phyloP scores from a whole-genome alignment of 2,329 filamentous ascomycete genomes.

The Aureobasidium sp. region DNA sequence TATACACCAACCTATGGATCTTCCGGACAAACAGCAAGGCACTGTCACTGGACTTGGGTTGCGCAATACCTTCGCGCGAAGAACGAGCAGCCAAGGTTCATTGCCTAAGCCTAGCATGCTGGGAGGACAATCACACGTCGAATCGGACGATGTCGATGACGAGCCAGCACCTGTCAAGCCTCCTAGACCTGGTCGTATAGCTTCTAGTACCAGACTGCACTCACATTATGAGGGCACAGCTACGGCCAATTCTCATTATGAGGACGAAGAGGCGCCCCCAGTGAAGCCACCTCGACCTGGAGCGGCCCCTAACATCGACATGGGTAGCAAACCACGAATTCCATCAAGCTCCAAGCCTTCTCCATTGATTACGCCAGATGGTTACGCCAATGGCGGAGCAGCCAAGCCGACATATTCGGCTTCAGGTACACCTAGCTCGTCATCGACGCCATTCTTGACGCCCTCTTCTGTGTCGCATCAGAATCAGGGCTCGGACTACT shows the following conservation, averaged over 20 bases:
- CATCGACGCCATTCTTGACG: slow-evolving; percentile 10
- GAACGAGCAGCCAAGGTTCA: slow-evolving; percentile 12
- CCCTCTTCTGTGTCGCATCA: slow-evolving; percentile 7
- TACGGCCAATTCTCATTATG: slow-evolving; percentile 6
- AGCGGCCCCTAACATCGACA: slow-evolving; percentile 15
- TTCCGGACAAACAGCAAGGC: slow-evolving; percentile 36
- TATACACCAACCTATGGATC: slow-evolving; percentile 46
- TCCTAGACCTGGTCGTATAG: slow-evolving; percentile 21
- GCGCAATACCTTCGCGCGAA: slow-evolving; percentile 27
- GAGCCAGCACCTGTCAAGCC: slow-evolving; percentile 25
- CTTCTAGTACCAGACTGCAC: not conserved
- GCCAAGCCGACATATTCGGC: slow-evolving; percentile 11
- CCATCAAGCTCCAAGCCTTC: slow-evolving; percentile 11
- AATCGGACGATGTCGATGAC: slow-evolving; percentile 18
- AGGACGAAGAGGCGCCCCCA: slow-evolving; percentile 25
- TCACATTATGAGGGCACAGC: not conserved
- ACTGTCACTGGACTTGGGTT: slow-evolving; percentile 40
- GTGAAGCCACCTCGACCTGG: slow-evolving; percentile 26
- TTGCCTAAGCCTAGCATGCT: slow-evolving; percentile 8
- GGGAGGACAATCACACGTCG: not conserved
- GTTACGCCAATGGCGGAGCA: slow-evolving; percentile 9
- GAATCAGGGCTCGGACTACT: slow-evolving; percentile 29
- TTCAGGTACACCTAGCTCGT: slow-evolving; percentile 8
- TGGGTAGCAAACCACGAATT: slow-evolving; percentile 13
- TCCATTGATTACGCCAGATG: not conserved